These are phyloP conservation scores for Metarhizium album DNA, from an alignment of 2,329 filamentous ascomycete genomes.

Conservation along the genomic window DNA sequence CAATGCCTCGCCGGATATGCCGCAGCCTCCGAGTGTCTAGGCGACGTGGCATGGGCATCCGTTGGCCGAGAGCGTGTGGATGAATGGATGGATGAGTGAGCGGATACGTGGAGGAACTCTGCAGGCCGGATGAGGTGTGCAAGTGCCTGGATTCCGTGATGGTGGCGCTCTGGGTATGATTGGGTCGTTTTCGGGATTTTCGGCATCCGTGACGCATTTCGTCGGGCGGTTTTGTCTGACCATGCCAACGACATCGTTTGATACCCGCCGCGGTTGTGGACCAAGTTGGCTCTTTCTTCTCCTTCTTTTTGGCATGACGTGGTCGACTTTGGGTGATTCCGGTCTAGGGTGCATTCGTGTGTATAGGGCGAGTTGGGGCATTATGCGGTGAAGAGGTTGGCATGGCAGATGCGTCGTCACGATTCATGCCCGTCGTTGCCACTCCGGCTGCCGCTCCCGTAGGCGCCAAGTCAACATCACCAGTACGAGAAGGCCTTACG, in stretches of 20 bases:
- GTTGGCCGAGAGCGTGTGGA: not conserved
- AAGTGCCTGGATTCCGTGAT: too few species aligned
- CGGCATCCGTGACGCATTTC: not conserved
- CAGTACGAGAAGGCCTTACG: too few species aligned
- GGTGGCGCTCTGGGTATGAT: too few species aligned
- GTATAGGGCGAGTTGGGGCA: too few species aligned
- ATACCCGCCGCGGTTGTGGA: not conserved
- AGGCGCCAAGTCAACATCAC: too few species aligned
- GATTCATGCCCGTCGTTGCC: too few species aligned
- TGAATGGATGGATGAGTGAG: not conserved
- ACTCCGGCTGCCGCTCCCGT: too few species aligned
- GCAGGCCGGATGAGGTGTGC: not conserved
- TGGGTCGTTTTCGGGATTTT: not conserved
- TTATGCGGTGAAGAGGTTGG: too few species aligned
- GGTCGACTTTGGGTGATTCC: too few species aligned
- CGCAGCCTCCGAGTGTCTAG: slow-evolving; percentile 22
- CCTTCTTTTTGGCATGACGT: not conserved
- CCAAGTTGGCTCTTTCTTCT: too few species aligned
- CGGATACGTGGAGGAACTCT: not conserved
- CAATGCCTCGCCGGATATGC: slow-evolving; percentile 30
- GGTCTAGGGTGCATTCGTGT: too few species aligned
- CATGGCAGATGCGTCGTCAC: too few species aligned
- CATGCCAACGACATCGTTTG: not conserved
- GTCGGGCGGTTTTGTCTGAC: not conserved
- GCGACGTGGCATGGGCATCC: not conserved